A percentile compares a stretch with the other conserved stretches of the same genome.
Evolutionary conservation across 441 rosid species (phyloP).

Genomic region (Sinapis alba): DNA sequence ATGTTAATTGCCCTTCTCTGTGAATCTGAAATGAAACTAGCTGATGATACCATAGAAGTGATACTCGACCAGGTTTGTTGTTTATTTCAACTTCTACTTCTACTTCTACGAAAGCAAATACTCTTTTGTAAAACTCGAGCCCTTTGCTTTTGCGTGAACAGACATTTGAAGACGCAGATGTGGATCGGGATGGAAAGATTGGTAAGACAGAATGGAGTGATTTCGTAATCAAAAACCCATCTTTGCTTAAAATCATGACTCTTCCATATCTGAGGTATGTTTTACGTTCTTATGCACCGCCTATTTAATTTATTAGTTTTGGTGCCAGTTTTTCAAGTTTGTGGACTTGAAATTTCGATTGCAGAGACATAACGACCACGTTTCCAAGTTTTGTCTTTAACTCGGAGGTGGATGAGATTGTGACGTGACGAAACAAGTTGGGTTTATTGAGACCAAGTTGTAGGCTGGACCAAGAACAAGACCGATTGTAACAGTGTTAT

Average conservation of each 20-base stretch:
- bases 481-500: conserved; percentile 14
- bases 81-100: background rate
- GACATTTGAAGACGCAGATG: conserved; percentile 91
- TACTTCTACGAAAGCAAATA: background rate
- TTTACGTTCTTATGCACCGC: background rate
- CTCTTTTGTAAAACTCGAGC: background rate
- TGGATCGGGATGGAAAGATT: conserved; percentile 80
- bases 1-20: conserved; percentile 94
- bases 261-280: conserved; percentile 83
- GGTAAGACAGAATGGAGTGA: conserved; percentile 79
- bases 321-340: background rate
- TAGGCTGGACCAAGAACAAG: conserved; percentile 27
- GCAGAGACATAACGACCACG: conserved; percentile 95
- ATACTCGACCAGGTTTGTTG: conserved; percentile 82
- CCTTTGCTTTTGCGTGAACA: conserved; percentile 20
- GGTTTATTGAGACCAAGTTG: conserved; percentile 16
- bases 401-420: conserved; percentile 81
- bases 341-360: background rate
- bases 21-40: conserved; percentile 90
- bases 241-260: conserved; percentile 84
- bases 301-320: background rate
- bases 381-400: conserved; percentile 95
- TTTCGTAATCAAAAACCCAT: conserved; percentile 76
- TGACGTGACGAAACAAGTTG: conserved; percentile 30
- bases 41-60: conserved; percentile 90